phyloP scores from a whole-genome alignment of 208 protist species.

The Wallacemonas sp. region DNA sequence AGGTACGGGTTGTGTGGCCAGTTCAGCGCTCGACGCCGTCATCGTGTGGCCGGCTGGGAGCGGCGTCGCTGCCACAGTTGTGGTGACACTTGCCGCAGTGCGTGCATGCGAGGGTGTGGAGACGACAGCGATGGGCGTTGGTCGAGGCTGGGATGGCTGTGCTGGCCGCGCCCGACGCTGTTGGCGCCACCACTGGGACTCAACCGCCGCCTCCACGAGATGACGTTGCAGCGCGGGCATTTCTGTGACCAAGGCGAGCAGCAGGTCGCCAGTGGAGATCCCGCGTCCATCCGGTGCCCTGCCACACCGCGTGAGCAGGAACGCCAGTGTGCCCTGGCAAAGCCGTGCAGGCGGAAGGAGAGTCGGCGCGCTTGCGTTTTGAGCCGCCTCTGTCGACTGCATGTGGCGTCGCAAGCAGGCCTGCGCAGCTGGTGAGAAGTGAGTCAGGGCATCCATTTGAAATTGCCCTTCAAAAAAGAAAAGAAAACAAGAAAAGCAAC shows the following conservation, averaged over 20 bases:
- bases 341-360: background rate
- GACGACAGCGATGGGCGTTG: too few relatives aligned
- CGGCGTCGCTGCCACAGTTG: too few relatives aligned
- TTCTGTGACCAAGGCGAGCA: background rate
- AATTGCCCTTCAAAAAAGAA: background rate
- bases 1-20: too few relatives aligned
- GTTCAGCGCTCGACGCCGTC: too few relatives aligned
- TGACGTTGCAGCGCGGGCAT: background rate
- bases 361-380: too few relatives aligned
- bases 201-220: background rate
- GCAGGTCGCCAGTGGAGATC: background rate
- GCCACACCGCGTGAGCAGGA: background rate
- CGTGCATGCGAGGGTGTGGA: too few relatives aligned
- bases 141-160: too few relatives aligned
- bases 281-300: background rate
- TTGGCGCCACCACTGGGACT: background rate
- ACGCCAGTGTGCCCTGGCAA: background rate
- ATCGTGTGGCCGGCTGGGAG: too few relatives aligned
- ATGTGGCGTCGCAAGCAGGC: too few relatives aligned
- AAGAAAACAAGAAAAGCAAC: conserved; percentile 7
- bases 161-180: too few relatives aligned
- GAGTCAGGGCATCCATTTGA: background rate
- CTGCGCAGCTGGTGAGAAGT: background rate
- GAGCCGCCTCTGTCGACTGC: too few relatives aligned
- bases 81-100: too few relatives aligned